Conservation (phyloP, 768 basidiomycete genomes). For the Phylloporus rhodoxanthus region DNA sequence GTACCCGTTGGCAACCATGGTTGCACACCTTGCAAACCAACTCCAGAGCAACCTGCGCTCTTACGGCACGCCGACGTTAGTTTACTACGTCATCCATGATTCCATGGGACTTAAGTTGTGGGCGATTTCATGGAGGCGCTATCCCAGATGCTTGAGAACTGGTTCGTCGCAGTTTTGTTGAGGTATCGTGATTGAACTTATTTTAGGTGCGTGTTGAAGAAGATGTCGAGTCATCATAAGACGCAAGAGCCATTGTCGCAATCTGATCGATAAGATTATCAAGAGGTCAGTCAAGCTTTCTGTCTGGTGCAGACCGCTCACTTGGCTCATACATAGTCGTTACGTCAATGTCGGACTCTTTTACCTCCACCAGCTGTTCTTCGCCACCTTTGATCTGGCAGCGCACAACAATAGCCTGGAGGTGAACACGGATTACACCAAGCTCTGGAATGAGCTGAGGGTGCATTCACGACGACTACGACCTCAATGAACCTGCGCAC, state of each 20-base stretch:
- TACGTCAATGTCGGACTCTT: slow-evolving; percentile 81
- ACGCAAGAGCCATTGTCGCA: slow-evolving; percentile 65
- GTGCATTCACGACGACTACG: no score
- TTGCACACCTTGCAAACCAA: slow-evolving; percentile 88
- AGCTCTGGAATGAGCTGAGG: slow-evolving; percentile 70
- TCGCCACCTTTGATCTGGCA: slow-evolving; percentile 37
- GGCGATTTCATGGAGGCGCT: slow-evolving; percentile 87
- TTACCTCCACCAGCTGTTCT: slow-evolving; percentile 69
- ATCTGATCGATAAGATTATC: slow-evolving; percentile 70
- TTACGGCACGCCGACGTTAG: slow-evolving; percentile 85
- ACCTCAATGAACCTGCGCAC: no score
- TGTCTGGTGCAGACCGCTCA: no score
- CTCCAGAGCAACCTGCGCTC: slow-evolving; percentile 71
- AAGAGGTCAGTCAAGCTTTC: slow-evolving; percentile 54
- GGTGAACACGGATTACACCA: slow-evolving; percentile 60
- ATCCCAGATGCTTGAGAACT: slow-evolving; percentile 90
- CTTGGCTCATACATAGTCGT: slow-evolving; percentile 39
- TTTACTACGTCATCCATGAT: no score
- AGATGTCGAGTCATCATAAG: slow-evolving; percentile 77
- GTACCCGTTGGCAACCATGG: slow-evolving; percentile 81
- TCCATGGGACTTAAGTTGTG: slow-evolving; percentile 80
- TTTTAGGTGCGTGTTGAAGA: slow-evolving; percentile 67
- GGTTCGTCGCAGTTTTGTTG: slow-evolving; percentile 36
- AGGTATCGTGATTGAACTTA: not conserved
- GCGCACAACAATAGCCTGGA: slow-evolving; percentile 39